Conservation (phyloP, 495 filamentous ascomycete genomes). For the Aspergillus steynii region DNA sequence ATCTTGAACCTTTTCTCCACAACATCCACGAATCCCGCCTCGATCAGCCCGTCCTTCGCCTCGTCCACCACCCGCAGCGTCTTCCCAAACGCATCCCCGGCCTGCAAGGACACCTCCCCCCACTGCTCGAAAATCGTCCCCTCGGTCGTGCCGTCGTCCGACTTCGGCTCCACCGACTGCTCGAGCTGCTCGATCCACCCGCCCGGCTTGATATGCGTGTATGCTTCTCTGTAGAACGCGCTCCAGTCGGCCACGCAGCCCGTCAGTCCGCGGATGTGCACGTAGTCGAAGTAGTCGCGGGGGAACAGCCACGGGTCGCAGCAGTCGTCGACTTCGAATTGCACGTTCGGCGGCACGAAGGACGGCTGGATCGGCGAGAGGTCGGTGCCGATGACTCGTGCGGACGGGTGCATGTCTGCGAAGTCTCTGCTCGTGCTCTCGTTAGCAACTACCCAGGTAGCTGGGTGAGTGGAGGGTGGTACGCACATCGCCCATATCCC, state of each 20-base stretch:
- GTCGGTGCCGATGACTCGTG: constrained; percentile 41
- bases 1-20: neutral
- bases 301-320: constrained; percentile 31
- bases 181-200: constrained; percentile 3
- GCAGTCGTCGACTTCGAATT: constrained; percentile 35
- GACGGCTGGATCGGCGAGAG: constrained; percentile 53
- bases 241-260: constrained; percentile 6
- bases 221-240: constrained; percentile 1
- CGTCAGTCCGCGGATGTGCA: constrained; percentile 14
- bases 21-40: neutral
- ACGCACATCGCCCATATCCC: constrained; percentile 16
- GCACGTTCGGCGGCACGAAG: constrained; percentile 35
- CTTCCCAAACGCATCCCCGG: constrained; percentile 4
- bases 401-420: constrained; percentile 18
- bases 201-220: constrained; percentile 1
- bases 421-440: constrained; percentile 10
- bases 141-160: constrained; percentile 3
- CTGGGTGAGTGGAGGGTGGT: neutral
- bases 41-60: neutral
- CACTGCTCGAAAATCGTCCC: constrained; percentile 5
- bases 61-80: constrained; percentile 3
- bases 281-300: constrained; percentile 27
- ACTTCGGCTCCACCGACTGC: constrained; percentile 1
- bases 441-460: too few species aligned
- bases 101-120: neutral